Evolutionary conservation across 805 yeast species (phyloP).

Genomic region (Brettanomyces sp.): DNA sequence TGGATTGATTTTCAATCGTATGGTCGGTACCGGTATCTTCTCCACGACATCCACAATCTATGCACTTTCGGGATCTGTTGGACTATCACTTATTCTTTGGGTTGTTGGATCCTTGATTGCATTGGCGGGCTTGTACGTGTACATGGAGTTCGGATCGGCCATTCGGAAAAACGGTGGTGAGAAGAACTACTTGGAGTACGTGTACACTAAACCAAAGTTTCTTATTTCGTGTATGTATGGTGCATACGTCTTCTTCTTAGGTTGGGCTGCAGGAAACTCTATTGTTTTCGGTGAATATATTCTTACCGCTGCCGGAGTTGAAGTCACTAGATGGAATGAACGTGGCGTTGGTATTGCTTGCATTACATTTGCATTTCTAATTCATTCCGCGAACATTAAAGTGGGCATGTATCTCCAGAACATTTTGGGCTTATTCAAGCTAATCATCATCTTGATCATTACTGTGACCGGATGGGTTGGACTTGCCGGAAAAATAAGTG

Average conservation of each 20-base stretch:
- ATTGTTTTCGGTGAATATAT: slow-evolving; percentile 73
- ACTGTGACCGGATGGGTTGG: slow-evolving; percentile 79
- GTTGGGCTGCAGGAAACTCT: slow-evolving; percentile 84
- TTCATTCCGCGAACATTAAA: slow-evolving; percentile 53
- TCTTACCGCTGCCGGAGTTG: slow-evolving; percentile 61
- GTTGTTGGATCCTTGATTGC: slow-evolving; percentile 66
- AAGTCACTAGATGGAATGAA: slow-evolving; percentile 68
- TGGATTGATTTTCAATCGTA: slow-evolving; percentile 51
- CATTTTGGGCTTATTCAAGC: slow-evolving; percentile 60
- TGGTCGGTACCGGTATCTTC: slow-evolving; percentile 71
- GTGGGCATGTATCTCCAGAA: slow-evolving; percentile 60
- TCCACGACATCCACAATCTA: slow-evolving; percentile 59
- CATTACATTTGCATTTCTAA: slow-evolving; percentile 58
- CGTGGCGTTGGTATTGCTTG: slow-evolving; percentile 71
- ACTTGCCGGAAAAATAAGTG: slow-evolving; percentile 54
- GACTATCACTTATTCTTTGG: slow-evolving; percentile 65
- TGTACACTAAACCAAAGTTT: slow-evolving; percentile 58
- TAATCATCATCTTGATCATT: slow-evolving; percentile 58
- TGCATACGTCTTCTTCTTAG: slow-evolving; percentile 62
- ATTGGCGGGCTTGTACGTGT: slow-evolving; percentile 51
- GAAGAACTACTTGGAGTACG: slow-evolving; percentile 67
- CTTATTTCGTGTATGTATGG: slow-evolving; percentile 27
- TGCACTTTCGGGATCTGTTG: slow-evolving; percentile 57
- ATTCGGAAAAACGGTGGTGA: slow-evolving; percentile 67
- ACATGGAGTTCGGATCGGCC: slow-evolving; percentile 62